A percentile compares a stretch with the other conserved stretches of the same genome.
Evolutionary conservation across 768 basidiomycete species (phyloP).

Genomic region (Neoboletus magnificus): DNA sequence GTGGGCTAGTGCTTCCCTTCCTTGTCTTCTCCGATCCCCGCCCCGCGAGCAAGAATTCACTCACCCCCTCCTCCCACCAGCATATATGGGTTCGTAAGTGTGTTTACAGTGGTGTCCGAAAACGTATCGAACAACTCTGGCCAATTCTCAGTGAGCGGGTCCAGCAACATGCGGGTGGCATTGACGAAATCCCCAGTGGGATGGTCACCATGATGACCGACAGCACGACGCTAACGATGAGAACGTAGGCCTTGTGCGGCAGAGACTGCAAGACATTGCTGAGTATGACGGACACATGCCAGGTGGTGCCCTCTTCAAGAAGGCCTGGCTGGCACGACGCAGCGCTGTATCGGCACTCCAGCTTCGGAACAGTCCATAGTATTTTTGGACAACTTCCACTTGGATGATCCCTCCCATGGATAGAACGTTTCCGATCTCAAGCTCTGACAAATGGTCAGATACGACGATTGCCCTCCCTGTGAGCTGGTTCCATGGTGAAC

Average conservation of each 20-base stretch:
- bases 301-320: too few relatives aligned
- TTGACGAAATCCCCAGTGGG: conserved; percentile 2
- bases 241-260: not conserved
- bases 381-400: not conserved
- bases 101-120: not conserved
- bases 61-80: not conserved
- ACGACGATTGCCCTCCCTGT: not conserved
- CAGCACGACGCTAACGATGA: not conserved
- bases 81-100: not conserved
- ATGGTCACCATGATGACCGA: not conserved
- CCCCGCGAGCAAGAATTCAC: not conserved
- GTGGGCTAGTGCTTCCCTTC: too few relatives aligned
- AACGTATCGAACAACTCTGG: not conserved
- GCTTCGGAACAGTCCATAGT: not conserved
- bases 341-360: not conserved
- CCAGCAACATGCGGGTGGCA: not conserved
- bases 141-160: not conserved
- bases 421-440: not conserved
- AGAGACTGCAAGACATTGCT: not conserved
- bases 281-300: too few relatives aligned
- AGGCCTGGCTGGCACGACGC: too few relatives aligned
- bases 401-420: not conserved
- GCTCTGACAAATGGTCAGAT: not conserved
- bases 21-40: too few relatives aligned
- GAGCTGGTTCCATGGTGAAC: not conserved